Conservation (phyloP, 129 eudicot genomes). For the Helianthus tuberosus region DNA sequence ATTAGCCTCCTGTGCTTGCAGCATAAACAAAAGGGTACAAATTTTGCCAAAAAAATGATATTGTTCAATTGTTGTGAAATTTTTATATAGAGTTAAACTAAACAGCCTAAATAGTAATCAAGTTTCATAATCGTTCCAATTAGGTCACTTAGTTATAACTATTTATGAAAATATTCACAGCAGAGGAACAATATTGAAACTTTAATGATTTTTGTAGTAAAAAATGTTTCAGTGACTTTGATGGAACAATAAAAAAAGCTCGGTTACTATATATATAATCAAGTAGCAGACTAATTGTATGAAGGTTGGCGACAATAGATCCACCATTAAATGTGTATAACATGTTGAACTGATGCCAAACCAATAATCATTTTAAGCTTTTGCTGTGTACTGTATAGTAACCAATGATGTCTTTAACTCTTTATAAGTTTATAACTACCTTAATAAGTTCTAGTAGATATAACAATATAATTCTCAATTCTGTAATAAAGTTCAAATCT, state of each 20-base stretch:
- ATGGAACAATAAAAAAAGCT: no score
- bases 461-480: neutral
- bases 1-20: constrained; percentile 9
- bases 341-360: constrained; percentile 2
- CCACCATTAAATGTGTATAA: neutral
- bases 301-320: neutral
- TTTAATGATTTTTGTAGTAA: no score
- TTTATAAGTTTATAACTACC: neutral
- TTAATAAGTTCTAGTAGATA: neutral
- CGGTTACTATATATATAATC: no score
- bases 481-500: neutral
- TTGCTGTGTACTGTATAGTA: neutral
- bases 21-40: neutral
- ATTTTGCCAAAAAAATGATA: neutral
- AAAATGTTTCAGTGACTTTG: no score
- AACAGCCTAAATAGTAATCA: no score
- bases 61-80: no score
- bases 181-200: no score
- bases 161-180: no score
- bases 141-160: no score
- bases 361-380: neutral
- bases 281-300: neutral
- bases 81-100: no score
- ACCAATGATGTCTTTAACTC: no score
- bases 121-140: no score